A percentile compares a stretch with the other conserved stretches of the same genome.
Evolutionary conservation across 2,329 filamentous ascomycete species (phyloP).

Genomic region (Ascochyta fabae): DNA sequence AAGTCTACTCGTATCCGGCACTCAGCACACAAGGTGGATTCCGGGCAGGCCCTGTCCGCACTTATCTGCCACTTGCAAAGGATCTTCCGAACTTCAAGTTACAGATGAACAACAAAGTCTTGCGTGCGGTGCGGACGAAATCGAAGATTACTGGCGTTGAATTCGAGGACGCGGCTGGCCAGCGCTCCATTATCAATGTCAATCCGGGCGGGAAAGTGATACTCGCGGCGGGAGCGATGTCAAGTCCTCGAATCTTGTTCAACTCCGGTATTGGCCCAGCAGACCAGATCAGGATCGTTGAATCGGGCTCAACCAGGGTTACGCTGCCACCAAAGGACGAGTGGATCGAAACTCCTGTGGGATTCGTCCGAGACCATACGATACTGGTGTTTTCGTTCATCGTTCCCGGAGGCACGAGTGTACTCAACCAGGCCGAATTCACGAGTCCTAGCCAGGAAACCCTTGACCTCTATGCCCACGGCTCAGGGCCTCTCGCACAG

Average conservation of each 20-base stretch:
- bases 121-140: slow-evolving; percentile 22
- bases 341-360: slow-evolving; percentile 34
- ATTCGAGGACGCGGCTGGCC: slow-evolving; percentile 17
- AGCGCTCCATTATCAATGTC: slow-evolving; percentile 25
- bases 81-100: slow-evolving; percentile 30
- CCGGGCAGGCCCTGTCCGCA: slow-evolving; percentile 28
- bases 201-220: slow-evolving; percentile 30
- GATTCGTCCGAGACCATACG: slow-evolving; percentile 38
- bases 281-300: slow-evolving; percentile 32
- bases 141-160: slow-evolving; percentile 29
- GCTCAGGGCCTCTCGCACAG: slow-evolving; percentile 50
- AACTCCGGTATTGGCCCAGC: slow-evolving; percentile 35
- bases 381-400: slow-evolving; percentile 22
- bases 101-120: slow-evolving; percentile 29
- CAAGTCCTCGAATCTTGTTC: slow-evolving; percentile 33
- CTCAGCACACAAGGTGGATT: slow-evolving; percentile 21
- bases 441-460: slow-evolving; percentile 20
- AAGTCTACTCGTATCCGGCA: slow-evolving; percentile 23
- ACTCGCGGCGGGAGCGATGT: slow-evolving; percentile 34
- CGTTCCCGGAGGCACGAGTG: slow-evolving; percentile 17
- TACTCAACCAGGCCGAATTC: slow-evolving; percentile 17
- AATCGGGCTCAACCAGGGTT: slow-evolving; percentile 19
- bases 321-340: slow-evolving; percentile 22
- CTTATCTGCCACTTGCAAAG: slow-evolving; percentile 27
- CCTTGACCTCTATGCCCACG: slow-evolving; percentile 23